phyloP scores from a whole-genome alignment of 495 filamentous ascomycete genomes.

The Aspergillus bridgeri region DNA sequence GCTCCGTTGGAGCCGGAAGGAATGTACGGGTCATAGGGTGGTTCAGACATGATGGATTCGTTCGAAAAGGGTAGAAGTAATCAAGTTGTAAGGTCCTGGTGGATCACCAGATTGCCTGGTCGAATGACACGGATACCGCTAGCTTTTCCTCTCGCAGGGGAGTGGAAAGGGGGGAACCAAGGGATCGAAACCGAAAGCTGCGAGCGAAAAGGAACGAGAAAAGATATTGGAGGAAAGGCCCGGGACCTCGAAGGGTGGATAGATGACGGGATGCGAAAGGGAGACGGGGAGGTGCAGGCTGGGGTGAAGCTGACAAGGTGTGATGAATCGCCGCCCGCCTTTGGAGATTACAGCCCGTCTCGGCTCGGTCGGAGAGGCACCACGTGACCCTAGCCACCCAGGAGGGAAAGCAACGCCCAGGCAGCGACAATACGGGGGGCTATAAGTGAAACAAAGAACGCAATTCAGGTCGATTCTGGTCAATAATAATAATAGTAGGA shows the following conservation, averaged over 20 bases:
- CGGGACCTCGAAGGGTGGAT: constrained; percentile 2
- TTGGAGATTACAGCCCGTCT: constrained; percentile 23
- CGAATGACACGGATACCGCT: constrained; percentile 13
- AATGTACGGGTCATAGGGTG: constrained; percentile 90
- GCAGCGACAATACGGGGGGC: constrained; percentile 3
- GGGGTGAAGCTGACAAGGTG: constrained; percentile 37
- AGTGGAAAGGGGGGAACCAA: constrained; percentile 4
- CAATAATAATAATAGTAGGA: too few species aligned
- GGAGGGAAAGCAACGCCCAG: constrained; percentile 10
- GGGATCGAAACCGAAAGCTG: constrained; percentile 1
- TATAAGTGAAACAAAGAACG: constrained; percentile 2
- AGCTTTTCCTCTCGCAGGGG: constrained; percentile 13
- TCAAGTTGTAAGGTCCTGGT: constrained; percentile 14
- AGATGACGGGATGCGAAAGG: constrained; percentile 10
- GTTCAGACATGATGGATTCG: constrained; percentile 58
- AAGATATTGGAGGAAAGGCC: not conserved
- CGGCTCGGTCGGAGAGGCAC: constrained; percentile 26
- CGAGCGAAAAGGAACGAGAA: not conserved
- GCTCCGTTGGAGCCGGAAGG: constrained; percentile 58
- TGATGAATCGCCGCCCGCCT: constrained; percentile 29
- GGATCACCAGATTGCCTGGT: constrained; percentile 22
- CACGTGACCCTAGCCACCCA: constrained; percentile 23
- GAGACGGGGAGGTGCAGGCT: constrained; percentile 17
- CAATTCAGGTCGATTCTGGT: too few species aligned
- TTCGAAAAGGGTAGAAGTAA: constrained; percentile 16